Evolutionary conservation across 2,329 filamentous ascomycete genomes (phyloP).

Genomic region (Microsporum ferrugineum): DNA sequence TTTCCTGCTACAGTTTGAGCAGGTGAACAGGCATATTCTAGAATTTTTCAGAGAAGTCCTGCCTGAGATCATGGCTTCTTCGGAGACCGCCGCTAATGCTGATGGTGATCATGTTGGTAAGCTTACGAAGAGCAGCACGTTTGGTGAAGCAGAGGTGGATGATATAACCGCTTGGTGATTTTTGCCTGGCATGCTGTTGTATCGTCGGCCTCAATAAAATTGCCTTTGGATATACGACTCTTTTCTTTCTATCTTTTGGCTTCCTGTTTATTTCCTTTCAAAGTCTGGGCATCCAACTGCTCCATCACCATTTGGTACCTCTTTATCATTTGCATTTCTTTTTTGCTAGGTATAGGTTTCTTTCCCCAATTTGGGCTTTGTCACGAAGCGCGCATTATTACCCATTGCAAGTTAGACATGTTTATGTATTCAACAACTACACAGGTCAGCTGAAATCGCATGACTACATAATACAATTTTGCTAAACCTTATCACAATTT

Average conservation of each 20-base stretch:
- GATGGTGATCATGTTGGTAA: constrained; percentile 47
- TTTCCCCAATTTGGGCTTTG: not conserved
- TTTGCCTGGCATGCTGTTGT: too few species aligned
- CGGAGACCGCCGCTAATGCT: constrained; percentile 37
- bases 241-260: not conserved
- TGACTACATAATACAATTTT: not conserved
- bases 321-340: not conserved
- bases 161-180: constrained; percentile 87
- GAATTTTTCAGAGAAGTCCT: constrained; percentile 71
- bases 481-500: not conserved
- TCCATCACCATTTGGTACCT: not conserved
- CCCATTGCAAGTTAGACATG: not conserved
- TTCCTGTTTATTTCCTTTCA: not conserved
- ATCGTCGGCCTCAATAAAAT: not conserved
- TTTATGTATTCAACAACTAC: constrained; percentile 5
- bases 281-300: not conserved
- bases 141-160: constrained; percentile 90
- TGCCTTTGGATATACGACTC: not conserved
- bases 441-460: not conserved
- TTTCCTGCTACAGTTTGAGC: constrained; percentile 91
- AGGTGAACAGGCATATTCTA: constrained; percentile 81
- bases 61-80: constrained; percentile 72
- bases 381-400: not conserved
- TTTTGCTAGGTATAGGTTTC: not conserved
- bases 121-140: constrained; percentile 76